A percentile compares a stretch with the other conserved stretches of the same genome.
Evolutionary conservation across 2,329 filamentous ascomycete species (phyloP).

Genomic region (Aspergillus sojae): DNA sequence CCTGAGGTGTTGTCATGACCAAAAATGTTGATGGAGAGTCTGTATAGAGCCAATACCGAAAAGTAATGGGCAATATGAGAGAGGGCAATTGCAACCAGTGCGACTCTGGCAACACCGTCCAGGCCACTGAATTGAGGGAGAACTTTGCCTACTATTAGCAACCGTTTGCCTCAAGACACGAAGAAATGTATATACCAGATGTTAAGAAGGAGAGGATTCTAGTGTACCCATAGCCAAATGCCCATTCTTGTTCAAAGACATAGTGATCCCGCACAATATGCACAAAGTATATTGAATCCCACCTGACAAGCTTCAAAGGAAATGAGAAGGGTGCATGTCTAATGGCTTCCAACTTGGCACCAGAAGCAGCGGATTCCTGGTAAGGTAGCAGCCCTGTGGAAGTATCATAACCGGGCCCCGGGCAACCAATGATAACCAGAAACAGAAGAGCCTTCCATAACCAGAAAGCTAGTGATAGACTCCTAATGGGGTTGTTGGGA

Average conservation of each 20-base stretch:
- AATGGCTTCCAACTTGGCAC: constrained; percentile 11
- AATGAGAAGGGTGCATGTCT: constrained; percentile 21
- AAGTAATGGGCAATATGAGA: constrained; percentile 76
- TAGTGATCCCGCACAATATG: constrained; percentile 57
- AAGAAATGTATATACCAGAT: constrained; percentile 30
- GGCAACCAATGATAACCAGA: constrained; percentile 51
- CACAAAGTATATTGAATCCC: constrained; percentile 66
- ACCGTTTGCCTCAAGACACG: not conserved
- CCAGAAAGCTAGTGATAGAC: constrained; percentile 47
- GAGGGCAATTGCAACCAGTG: constrained; percentile 64
- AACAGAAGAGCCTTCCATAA: constrained; percentile 61
- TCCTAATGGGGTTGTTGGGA: constrained; percentile 34
- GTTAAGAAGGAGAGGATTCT: constrained; percentile 44
- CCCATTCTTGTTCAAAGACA: constrained; percentile 67
- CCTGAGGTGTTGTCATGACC: constrained; percentile 33
- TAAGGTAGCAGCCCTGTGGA: constrained; percentile 56
- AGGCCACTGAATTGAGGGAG: constrained; percentile 25
- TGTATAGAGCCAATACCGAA: constrained; percentile 72
- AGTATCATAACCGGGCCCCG: constrained; percentile 65
- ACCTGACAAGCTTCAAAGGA: constrained; percentile 55
- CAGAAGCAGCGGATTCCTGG: constrained; percentile 13
- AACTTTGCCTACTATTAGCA: constrained; percentile 25
- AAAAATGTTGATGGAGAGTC: constrained; percentile 63
- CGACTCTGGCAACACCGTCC: constrained; percentile 26
- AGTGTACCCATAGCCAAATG: constrained; percentile 62